Conservation (phyloP, 2,329 filamentous ascomycete species). For the Beauveria brongniartii region DNA sequence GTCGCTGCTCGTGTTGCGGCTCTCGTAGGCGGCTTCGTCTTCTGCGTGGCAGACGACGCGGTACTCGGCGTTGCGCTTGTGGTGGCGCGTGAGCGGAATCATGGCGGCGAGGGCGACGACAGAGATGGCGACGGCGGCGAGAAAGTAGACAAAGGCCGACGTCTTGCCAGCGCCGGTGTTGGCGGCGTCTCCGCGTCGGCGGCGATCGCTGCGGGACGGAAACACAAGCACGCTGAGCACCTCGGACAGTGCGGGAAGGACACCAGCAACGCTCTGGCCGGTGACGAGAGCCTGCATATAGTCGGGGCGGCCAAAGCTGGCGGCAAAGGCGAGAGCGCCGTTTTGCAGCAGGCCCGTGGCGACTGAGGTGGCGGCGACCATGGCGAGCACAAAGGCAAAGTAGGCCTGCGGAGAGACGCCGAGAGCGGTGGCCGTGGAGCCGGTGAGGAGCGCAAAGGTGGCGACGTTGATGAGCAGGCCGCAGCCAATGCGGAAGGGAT, state of each 20-base stretch:
- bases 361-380: conserved; percentile 71
- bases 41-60: conserved; percentile 25
- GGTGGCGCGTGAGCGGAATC: conserved; percentile 58
- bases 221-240: conserved; percentile 67
- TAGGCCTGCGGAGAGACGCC: conserved; percentile 57
- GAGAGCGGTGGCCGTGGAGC: conserved; percentile 67
- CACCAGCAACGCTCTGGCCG: conserved; percentile 85
- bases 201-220: conserved; percentile 36
- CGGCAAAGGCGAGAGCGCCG: conserved; percentile 85
- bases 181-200: conserved; percentile 14
- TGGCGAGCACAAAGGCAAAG: conserved; percentile 71
- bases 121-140: conserved; percentile 76
- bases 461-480: conserved; percentile 70
- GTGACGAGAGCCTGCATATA: conserved; percentile 97
- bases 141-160: conserved; percentile 84
- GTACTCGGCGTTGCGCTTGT: conserved; percentile 44
- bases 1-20: conserved; percentile 43
- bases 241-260: conserved; percentile 80
- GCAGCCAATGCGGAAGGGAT: conserved; percentile 74
- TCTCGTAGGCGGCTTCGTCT: conserved; percentile 18
- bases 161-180: conserved; percentile 23
- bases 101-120: conserved; percentile 63
- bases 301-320: conserved; percentile 73
- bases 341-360: conserved; percentile 87
- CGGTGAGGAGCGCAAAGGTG: conserved; percentile 68